Evolutionary conservation across 192 early-diverging fungal genomes (phyloP), one percentile per base, ranked within the genome.

Genomic region (Gryganskiella cystojenkinii): DNA sequence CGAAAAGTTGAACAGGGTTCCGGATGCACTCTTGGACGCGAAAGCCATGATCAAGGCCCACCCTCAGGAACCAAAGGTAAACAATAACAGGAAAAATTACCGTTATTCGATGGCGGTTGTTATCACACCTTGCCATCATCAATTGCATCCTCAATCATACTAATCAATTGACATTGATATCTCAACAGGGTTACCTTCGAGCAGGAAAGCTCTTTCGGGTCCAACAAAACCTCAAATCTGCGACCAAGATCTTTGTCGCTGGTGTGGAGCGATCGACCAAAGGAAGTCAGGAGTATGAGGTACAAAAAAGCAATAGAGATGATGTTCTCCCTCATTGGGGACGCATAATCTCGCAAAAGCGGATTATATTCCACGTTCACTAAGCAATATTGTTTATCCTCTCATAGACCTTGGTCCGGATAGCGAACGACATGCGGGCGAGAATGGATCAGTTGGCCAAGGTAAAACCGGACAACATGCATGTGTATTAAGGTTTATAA

Each of bases 51-150:
- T 76, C 27, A 30, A 40, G 31, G 46, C 5, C 27, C 40, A 63
- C 57, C 64, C 73, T 34, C 58, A 58, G 45, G 35, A 62, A n/a
- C 60, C 73, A 57, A 76, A 76, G 73, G 73, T 76, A 43, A 19
- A 27, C 2, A 30, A 0, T 20, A 10, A n/a, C 20, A 15, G 28
- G n/a, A 1, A 10, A 28, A 44, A n/a, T n/a, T n/a, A n/a, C n/a
- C n/a, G n/a, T n/a, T n/a, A 31, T 31, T 33, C 10, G n/a, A 56
- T 56, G 7, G 10, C 5, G 13, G 5, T 24, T 31, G 2, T 5
- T 17, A 11, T 8, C 9, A 31, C 11, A 2, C 7, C n/a, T 8
- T 22, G 0, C 42, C 2, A 43, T 56, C 2, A 30, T 31, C 24
- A 27, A 28, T 0, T 11, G 28, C 13, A 5, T 31, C 30, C 54